Percentiles rank a stretch among this genome's conserved stretches.
Conservation (phyloP, 495 filamentous ascomycete genomes). For the Oleoguttula mirabilis region DNA sequence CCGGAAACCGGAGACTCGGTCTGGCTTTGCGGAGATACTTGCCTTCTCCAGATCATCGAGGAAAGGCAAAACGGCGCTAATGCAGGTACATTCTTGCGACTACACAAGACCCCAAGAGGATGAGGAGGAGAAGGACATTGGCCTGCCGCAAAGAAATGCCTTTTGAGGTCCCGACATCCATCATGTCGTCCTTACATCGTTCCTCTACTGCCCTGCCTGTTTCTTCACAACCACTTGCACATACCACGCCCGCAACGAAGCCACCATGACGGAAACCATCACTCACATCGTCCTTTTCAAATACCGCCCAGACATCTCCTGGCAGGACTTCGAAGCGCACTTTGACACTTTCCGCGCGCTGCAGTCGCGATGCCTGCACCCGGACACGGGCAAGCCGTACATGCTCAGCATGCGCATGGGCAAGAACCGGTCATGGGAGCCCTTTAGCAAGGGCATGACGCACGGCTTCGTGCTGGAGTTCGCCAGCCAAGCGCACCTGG, state of each 20-base stretch:
- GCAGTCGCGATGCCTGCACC: slow-evolving; percentile 9
- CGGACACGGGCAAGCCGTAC: slow-evolving; percentile 16
- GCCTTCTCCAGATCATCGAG: too few relatives aligned
- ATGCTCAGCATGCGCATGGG: slow-evolving; percentile 16
- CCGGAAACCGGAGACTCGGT: too few relatives aligned
- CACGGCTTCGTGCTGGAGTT: slow-evolving; percentile 25
- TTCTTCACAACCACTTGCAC: too few relatives aligned
- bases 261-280: slow-evolving; percentile 11
- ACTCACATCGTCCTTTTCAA: slow-evolving; percentile 22
- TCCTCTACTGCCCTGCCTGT: too few relatives aligned
- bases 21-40: too few relatives aligned
- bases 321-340: slow-evolving; percentile 17
- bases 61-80: too few relatives aligned
- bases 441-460: slow-evolving; percentile 21
- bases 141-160: too few relatives aligned
- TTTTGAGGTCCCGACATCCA: too few relatives aligned
- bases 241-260: neutral
- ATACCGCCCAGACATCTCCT: slow-evolving; percentile 16
- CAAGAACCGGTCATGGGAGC: slow-evolving; percentile 22
- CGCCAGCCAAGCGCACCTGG: slow-evolving; percentile 19
- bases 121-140: too few relatives aligned
- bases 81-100: too few relatives aligned
- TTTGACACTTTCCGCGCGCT: slow-evolving; percentile 15
- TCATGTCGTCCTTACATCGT: too few relatives aligned
- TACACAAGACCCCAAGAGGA: too few relatives aligned